Evolutionary conservation across 1,284 basidiomycete species (phyloP).

Genomic region (Cutaneotrichosporon curvatum): DNA sequence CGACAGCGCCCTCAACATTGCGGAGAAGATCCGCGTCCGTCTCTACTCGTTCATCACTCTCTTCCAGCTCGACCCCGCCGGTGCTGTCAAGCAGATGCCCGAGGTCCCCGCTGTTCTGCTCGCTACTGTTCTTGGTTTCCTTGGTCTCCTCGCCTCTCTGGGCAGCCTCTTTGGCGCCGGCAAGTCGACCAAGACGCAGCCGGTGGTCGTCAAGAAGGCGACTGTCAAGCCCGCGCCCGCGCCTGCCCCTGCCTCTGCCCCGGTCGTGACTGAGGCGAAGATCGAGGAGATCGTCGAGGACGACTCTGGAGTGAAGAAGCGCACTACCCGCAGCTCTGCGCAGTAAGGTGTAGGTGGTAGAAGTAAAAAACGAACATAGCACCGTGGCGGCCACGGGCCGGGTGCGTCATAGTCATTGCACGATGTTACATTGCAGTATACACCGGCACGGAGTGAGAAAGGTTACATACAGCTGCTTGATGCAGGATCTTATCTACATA

Average conservation of each 20-base stretch:
- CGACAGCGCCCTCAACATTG: constrained; percentile 17
- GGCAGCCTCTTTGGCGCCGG: constrained; percentile 63
- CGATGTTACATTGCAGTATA: too few relatives aligned
- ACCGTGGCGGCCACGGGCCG: too few relatives aligned
- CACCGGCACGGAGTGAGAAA: too few relatives aligned
- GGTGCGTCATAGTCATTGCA: too few relatives aligned
- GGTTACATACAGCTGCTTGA: too few relatives aligned
- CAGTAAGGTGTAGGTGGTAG: too few relatives aligned
- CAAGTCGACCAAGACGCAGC: constrained; percentile 23
- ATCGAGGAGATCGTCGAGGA: constrained; percentile 18
- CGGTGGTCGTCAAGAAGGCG: constrained; percentile 36
- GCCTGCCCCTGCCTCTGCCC: constrained; percentile 22
- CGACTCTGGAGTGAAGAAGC: constrained; percentile 28
- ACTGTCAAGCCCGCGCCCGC: constrained; percentile 36
- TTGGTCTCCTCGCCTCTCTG: constrained; percentile 73
- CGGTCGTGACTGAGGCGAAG: constrained; percentile 18
- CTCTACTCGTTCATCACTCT: constrained; percentile 44
- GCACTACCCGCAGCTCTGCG: constrained; percentile 19
- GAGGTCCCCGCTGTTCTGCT: constrained; percentile 72
- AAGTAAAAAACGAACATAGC: too few relatives aligned
- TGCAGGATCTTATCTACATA: too few relatives aligned
- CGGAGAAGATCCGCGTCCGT: constrained; percentile 40
- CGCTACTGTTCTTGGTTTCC: constrained; percentile 64
- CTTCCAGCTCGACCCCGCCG: constrained; percentile 38
- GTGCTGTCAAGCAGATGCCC: constrained; percentile 73